Evolutionary conservation across 1,139 yeast species (phyloP).

Genomic region (Geotrichum aggregatum): DNA sequence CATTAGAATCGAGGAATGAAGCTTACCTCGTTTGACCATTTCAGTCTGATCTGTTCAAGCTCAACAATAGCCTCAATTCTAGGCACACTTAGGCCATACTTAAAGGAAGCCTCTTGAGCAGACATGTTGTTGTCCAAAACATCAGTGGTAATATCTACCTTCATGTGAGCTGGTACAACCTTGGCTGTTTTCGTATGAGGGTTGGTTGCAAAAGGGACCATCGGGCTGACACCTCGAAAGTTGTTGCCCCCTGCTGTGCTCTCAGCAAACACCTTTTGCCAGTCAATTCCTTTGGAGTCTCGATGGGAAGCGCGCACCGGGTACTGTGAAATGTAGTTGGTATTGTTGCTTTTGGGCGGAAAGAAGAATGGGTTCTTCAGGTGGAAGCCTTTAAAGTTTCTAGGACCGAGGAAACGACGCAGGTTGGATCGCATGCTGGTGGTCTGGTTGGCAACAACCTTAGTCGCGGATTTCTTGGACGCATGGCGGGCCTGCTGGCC

Average conservation of each 20-base stretch:
- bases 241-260: slow-evolving; percentile 13
- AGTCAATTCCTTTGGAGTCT: slow-evolving; percentile 22
- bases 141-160: slow-evolving; percentile 56
- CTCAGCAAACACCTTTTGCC: slow-evolving; percentile 28
- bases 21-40: slow-evolving; percentile 62
- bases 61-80: slow-evolving; percentile 81
- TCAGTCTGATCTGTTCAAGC: slow-evolving; percentile 59
- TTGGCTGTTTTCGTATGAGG: slow-evolving; percentile 63
- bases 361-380: slow-evolving; percentile 67
- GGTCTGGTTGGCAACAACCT: slow-evolving; percentile 21
- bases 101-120: slow-evolving; percentile 72
- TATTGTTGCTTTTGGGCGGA: slow-evolving; percentile 67
- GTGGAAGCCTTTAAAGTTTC: slow-evolving; percentile 79
- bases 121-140: slow-evolving; percentile 49
- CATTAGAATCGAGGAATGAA: slow-evolving; percentile 43
- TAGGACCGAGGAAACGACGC: slow-evolving; percentile 68
- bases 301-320: slow-evolving; percentile 45
- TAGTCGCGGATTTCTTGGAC: slow-evolving; percentile 17
- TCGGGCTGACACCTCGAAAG: slow-evolving; percentile 2
- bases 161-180: slow-evolving; percentile 55
- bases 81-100: slow-evolving; percentile 74
- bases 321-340: slow-evolving; percentile 59
- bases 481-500: slow-evolving; percentile 21
- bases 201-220: slow-evolving; percentile 78
- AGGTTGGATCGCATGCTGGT: slow-evolving; percentile 42